phyloP scores from a whole-genome alignment of 2,329 filamentous ascomycete genomes.

The Fusarium pininemorale region DNA sequence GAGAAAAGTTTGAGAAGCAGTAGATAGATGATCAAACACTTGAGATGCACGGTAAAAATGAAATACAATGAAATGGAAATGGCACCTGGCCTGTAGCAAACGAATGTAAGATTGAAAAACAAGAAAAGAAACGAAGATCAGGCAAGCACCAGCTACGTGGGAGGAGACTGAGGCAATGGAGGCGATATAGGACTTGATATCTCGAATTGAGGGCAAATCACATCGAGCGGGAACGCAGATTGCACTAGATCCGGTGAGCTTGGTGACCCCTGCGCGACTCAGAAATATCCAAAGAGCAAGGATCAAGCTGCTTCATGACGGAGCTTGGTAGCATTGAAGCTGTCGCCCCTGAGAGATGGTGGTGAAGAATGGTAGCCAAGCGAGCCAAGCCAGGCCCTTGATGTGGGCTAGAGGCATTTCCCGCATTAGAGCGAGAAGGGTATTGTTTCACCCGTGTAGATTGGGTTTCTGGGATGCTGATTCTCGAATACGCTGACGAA shows the following conservation, averaged over 20 bases:
- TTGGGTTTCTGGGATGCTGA: constrained; percentile 12
- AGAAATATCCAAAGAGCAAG: constrained; percentile 27
- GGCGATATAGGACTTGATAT: constrained; percentile 34
- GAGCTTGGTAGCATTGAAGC: constrained; percentile 29
- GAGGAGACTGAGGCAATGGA: constrained; percentile 7
- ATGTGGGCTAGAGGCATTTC: constrained; percentile 20
- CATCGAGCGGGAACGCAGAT: constrained; percentile 27
- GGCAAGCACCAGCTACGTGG: constrained; percentile 10
- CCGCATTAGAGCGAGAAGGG: constrained; percentile 31
- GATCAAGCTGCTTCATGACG: constrained; percentile 31
- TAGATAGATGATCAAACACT: constrained; percentile 6
- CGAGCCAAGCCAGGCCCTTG: constrained; percentile 26
- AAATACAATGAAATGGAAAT: constrained; percentile 1
- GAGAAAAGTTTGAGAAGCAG: constrained; percentile 1
- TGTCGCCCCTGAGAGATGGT: constrained; percentile 24
- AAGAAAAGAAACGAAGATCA: constrained; percentile 30
- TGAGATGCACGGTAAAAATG: constrained; percentile 20
- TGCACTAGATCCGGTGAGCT: constrained; percentile 11
- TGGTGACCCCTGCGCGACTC: constrained; percentile 16
- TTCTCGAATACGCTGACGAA: background rate
- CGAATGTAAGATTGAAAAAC: constrained; percentile 24
- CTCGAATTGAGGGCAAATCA: constrained; percentile 25
- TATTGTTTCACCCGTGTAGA: constrained; percentile 29
- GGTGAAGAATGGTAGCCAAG: constrained; percentile 28
- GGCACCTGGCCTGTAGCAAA: constrained; percentile 36